phyloP scores from a whole-genome alignment of 108 stramenopile species.

The Skeletonema menzelii region DNA sequence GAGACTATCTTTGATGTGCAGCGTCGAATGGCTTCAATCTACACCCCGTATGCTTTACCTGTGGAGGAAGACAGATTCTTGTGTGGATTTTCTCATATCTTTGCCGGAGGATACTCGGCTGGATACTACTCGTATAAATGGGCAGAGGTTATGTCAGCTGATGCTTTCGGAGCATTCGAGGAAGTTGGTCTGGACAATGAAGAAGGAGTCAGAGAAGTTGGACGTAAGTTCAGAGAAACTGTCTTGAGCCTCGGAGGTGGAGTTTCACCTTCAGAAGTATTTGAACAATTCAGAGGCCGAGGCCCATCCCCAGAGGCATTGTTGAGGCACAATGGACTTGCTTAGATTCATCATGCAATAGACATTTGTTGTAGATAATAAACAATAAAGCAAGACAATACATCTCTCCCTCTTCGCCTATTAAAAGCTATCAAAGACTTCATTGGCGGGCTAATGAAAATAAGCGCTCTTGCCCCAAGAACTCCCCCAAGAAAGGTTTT shows the following conservation, averaged over 20 bases:
- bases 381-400: no score
- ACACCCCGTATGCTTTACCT: slow-evolving; percentile 87
- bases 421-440: no score
- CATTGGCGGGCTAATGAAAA: no score
- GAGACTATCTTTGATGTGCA: slow-evolving; percentile 94
- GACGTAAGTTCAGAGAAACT: slow-evolving; percentile 91
- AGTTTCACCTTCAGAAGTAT: slow-evolving; percentile 91
- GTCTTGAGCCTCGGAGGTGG: slow-evolving; percentile 91
- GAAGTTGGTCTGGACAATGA: slow-evolving; percentile 97
- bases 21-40: slow-evolving; percentile 78
- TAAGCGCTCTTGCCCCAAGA: no score
- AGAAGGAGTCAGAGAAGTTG: slow-evolving; percentile 82
- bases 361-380: not conserved
- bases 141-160: slow-evolving; percentile 98
- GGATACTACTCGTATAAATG: slow-evolving; percentile 98
- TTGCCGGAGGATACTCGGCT: slow-evolving; percentile 95
- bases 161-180: slow-evolving; percentile 98
- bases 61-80: slow-evolving; percentile 96
- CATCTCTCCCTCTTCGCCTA: no score
- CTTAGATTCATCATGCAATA: no score
- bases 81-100: slow-evolving; percentile 96
- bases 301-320: slow-evolving; percentile 95
- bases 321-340: slow-evolving; percentile 94
- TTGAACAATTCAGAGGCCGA: slow-evolving; percentile 93
- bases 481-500: no score